Evolutionary conservation across 805 yeast species (phyloP).

Genomic region (Zygotorulaspora sp.): DNA sequence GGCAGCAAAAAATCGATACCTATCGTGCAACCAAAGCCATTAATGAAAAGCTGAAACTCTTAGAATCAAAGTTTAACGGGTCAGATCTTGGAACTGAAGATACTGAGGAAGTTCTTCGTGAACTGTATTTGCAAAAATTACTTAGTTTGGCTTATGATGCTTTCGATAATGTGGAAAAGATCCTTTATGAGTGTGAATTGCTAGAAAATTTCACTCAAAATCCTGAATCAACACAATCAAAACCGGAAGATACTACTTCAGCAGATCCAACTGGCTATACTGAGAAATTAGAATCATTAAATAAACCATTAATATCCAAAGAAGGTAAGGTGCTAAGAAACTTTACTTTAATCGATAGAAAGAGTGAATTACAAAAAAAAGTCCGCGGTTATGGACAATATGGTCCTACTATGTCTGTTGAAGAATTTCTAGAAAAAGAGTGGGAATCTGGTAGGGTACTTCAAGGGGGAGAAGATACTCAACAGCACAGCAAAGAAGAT

Average conservation of each 20-base stretch:
- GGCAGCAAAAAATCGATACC: constrained; percentile 70
- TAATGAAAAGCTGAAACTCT: constrained; percentile 38
- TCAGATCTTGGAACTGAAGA: constrained; percentile 34
- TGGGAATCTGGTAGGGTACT: constrained; percentile 78
- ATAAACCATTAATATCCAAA: constrained; percentile 53
- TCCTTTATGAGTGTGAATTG: constrained; percentile 63
- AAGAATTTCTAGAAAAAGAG: constrained; percentile 85
- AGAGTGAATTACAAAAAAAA: constrained; percentile 52
- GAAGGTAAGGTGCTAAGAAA: constrained; percentile 81
- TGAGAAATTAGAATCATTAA: constrained; percentile 52
- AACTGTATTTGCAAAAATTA: constrained; percentile 52
- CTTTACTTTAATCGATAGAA: constrained; percentile 63
- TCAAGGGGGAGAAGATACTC: constrained; percentile 41
- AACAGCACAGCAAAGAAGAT: constrained; percentile 39
- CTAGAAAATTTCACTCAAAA: constrained; percentile 41
- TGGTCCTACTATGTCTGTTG: constrained; percentile 91
- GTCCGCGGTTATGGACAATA: constrained; percentile 91
- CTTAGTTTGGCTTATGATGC: constrained; percentile 48
- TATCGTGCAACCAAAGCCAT: constrained; percentile 58
- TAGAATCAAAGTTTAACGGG: constrained; percentile 36
- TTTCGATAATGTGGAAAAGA: constrained; percentile 52
- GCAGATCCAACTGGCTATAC: constrained; percentile 51
- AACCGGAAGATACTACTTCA: constrained; percentile 13
- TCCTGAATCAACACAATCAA: constrained; percentile 12
- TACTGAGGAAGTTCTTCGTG: constrained; percentile 64